phyloP scores from a whole-genome alignment of 2,329 filamentous ascomycete genomes.

The Calonectria honghensis region DNA sequence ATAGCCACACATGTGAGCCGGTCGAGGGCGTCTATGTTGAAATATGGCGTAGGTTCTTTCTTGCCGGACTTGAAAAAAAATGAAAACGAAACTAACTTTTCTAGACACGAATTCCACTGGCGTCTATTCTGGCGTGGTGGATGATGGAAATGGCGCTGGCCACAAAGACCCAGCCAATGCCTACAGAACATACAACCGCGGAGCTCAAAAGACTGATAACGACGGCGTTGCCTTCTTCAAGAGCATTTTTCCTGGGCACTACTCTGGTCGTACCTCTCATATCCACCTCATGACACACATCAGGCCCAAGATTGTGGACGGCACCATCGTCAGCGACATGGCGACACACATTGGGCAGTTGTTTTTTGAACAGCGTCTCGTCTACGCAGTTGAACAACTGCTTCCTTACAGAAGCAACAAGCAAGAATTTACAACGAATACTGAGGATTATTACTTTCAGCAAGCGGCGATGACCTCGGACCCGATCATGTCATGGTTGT shows the following conservation, averaged over 20 bases:
- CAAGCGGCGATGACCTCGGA: conserved; percentile 13
- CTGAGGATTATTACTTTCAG: conserved; percentile 62
- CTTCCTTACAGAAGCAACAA: conserved; percentile 65
- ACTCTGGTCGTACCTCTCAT: conserved; percentile 59
- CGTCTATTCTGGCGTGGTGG: conserved; percentile 61
- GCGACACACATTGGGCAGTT: conserved; percentile 75
- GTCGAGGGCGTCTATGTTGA: conserved; percentile 35
- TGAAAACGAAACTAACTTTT: neutral
- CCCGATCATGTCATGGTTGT: conserved; percentile 32
- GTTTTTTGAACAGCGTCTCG: conserved; percentile 74
- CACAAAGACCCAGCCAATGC: conserved; percentile 50
- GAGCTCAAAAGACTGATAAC: conserved; percentile 58
- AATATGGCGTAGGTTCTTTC: conserved; percentile 30
- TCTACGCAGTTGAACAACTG: conserved; percentile 66
- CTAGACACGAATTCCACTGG: conserved; percentile 56
- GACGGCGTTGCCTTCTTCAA: conserved; percentile 60
- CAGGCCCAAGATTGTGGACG: conserved; percentile 62
- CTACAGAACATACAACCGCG: conserved; percentile 57
- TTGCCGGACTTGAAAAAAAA: too few species aligned
- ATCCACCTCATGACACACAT: conserved; percentile 57
- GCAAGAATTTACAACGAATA: conserved; percentile 66
- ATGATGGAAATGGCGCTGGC: conserved; percentile 59
- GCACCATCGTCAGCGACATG: conserved; percentile 66
- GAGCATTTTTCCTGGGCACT: conserved; percentile 61
- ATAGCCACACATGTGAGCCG: conserved; percentile 29